phyloP scores from a whole-genome alignment of 139 green algal genomes.

The Tetradesmus obliquus region DNA sequence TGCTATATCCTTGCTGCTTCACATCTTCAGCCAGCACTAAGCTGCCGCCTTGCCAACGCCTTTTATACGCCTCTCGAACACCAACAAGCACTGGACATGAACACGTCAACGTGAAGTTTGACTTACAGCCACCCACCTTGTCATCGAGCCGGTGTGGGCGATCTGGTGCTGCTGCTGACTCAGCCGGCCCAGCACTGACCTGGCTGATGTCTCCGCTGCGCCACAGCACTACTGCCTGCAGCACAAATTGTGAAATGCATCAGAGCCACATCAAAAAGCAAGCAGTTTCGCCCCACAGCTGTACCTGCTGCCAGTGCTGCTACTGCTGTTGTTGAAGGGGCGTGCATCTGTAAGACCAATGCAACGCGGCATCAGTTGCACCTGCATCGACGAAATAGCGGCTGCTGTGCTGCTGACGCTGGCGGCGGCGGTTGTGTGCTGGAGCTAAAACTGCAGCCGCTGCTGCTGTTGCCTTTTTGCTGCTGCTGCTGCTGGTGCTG shows the following conservation, averaged over 20 bases:
- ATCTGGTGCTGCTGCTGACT: not conserved
- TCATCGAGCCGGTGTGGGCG: conserved; percentile 7
- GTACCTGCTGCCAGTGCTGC: not conserved
- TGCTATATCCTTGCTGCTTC: too few species aligned
- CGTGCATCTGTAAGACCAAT: too few species aligned
- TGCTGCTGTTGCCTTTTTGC: not conserved
- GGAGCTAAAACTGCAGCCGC: not conserved
- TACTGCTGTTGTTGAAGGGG: not conserved
- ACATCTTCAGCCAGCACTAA: too few species aligned
- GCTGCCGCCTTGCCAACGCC: too few species aligned
- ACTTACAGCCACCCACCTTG: not conserved
- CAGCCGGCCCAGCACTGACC: not conserved
- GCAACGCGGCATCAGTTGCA: too few species aligned
- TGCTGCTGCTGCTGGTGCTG: not conserved
- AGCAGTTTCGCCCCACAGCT: not conserved
- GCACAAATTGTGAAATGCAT: not conserved
- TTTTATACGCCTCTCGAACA: too few species aligned
- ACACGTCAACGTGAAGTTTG: too few species aligned
- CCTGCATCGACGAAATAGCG: too few species aligned
- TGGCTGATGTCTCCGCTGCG: not conserved
- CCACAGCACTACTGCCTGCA: not conserved
- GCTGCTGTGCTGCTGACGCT: not conserved
- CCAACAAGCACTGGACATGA: too few species aligned
- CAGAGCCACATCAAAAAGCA: not conserved
- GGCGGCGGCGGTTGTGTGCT: not conserved